Evolutionary conservation across 495 filamentous ascomycete genomes (phyloP).

Genomic region (Xylaria grammica): DNA sequence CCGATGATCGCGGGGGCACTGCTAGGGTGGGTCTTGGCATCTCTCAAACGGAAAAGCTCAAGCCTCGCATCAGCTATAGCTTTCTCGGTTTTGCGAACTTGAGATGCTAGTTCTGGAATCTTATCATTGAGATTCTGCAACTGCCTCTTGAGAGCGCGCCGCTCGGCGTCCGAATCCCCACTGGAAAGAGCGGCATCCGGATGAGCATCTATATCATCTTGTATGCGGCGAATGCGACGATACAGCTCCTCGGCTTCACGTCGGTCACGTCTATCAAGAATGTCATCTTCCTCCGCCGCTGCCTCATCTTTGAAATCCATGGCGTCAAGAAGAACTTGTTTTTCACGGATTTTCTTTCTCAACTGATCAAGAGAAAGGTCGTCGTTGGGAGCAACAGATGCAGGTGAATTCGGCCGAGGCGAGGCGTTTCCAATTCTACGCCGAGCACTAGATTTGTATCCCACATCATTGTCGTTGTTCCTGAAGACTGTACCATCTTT

Average conservation of each 20-base stretch:
- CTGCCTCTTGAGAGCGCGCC: slow-evolving; percentile 82
- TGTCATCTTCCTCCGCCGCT: slow-evolving; percentile 86
- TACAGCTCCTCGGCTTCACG: slow-evolving; percentile 95
- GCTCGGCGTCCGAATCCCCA: slow-evolving; percentile 84
- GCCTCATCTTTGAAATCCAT: slow-evolving; percentile 97
- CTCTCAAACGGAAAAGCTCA: slow-evolving; percentile 91
- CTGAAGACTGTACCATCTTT: slow-evolving; percentile 98
- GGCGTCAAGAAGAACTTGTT: slow-evolving; percentile 93
- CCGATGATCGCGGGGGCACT: slow-evolving; percentile 85
- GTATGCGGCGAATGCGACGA: slow-evolving; percentile 86
- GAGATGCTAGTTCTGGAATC: slow-evolving; percentile 88
- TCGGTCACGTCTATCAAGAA: slow-evolving; percentile 85
- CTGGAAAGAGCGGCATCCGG: slow-evolving; percentile 76
- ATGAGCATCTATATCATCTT: slow-evolving; percentile 95
- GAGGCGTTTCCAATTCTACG: slow-evolving; percentile 80
- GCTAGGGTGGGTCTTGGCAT: slow-evolving; percentile 89
- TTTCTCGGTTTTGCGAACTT: slow-evolving; percentile 88
- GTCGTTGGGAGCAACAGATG: slow-evolving; percentile 72
- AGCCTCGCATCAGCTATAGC: slow-evolving; percentile 89
- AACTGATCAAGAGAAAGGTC: slow-evolving; percentile 87
- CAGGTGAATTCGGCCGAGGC: slow-evolving; percentile 74
- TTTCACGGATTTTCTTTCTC: slow-evolving; percentile 91
- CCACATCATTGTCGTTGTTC: slow-evolving; percentile 88
- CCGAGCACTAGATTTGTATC: slow-evolving; percentile 92
- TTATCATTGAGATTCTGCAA: slow-evolving; percentile 87